Percentiles rank a stretch among this genome's conserved stretches.
phyloP scores from a whole-genome alignment of 2,329 filamentous ascomycete genomes.

The Penicillium brevicompactum region DNA sequence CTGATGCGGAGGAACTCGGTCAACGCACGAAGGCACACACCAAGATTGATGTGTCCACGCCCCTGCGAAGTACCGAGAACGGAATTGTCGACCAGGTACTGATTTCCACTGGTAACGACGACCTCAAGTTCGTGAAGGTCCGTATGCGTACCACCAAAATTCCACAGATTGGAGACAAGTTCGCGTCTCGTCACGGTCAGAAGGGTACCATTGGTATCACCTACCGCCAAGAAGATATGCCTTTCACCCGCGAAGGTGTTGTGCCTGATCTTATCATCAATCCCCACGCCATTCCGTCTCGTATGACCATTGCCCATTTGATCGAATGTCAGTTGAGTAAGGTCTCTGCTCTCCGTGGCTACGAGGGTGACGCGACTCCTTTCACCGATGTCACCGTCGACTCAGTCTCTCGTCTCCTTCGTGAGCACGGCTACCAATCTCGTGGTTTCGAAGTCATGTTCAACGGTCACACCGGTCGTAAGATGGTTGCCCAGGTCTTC shows the following conservation, averaged over 20 bases:
- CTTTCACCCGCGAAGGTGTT: conserved; percentile 88
- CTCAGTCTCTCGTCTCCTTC: conserved; percentile 81
- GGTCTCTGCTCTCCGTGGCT: conserved; percentile 87
- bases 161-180: conserved; percentile 98
- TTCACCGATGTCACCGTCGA: conserved; percentile 98
- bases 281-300: conserved; percentile 97
- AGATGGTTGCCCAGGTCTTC: conserved; percentile 93
- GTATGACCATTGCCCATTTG: conserved; percentile 99
- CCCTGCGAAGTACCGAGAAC: conserved; percentile 90
- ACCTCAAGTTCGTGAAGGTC: conserved; percentile 94
- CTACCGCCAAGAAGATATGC: conserved; percentile 98
- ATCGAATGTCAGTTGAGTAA: conserved; percentile 98
- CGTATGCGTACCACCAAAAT: conserved; percentile 97
- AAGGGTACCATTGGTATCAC: conserved; percentile 99
- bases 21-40: conserved; percentile 87
- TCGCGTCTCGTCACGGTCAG: conserved; percentile 97
- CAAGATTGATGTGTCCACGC: conserved; percentile 94
- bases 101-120: conserved; percentile 91
- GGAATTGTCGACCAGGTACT: conserved; percentile 95
- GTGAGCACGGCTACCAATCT: conserved; percentile 90
- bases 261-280: conserved; percentile 98
- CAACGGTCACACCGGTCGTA: conserved; percentile 94
- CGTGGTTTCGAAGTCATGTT: conserved; percentile 99
- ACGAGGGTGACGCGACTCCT: conserved; percentile 95
- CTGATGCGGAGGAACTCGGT: conserved; percentile 89